Percentiles rank a stretch among this genome's conserved stretches.
Conservation (phyloP, 2,329 filamentous ascomycete species). For the Xylaria digitata region DNA sequence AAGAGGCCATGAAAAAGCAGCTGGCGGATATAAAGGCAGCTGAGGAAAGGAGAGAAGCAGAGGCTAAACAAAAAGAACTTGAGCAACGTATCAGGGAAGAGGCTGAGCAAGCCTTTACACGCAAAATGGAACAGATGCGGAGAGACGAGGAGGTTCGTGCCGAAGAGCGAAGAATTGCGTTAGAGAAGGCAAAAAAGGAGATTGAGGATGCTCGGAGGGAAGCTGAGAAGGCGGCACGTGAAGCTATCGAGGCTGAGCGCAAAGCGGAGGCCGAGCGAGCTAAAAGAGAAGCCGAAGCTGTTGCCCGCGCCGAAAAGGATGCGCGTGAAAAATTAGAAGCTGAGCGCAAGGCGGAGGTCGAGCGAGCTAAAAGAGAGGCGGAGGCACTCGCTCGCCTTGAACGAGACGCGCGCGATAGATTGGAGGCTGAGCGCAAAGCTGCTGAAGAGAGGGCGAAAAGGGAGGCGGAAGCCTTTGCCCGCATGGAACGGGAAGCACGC, state of each 20-base stretch:
- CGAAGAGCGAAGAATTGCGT: constrained; percentile 52
- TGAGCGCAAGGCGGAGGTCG: constrained; percentile 55
- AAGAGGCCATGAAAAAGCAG: constrained; percentile 70
- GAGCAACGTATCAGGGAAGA: constrained; percentile 60
- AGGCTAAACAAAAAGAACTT: constrained; percentile 57
- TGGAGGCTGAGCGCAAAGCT: constrained; percentile 50
- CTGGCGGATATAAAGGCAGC: constrained; percentile 63
- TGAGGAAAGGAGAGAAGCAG: constrained; percentile 59
- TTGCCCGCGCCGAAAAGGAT: constrained; percentile 51
- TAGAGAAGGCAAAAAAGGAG: constrained; percentile 59
- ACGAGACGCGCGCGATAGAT: constrained; percentile 50
- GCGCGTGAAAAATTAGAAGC: constrained; percentile 50
- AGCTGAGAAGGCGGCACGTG: constrained; percentile 57
- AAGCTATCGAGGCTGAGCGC: constrained; percentile 53
- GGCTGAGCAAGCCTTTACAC: constrained; percentile 58
- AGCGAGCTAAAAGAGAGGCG: constrained; percentile 45
- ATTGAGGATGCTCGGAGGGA: constrained; percentile 61
- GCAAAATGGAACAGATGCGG: constrained; percentile 56
- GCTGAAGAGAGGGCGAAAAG: constrained; percentile 53
- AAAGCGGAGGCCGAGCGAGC: constrained; percentile 56
- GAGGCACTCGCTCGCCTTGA: constrained; percentile 51
- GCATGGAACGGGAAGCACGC: constrained; percentile 52
- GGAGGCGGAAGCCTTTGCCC: constrained; percentile 46
- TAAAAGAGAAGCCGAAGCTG: constrained; percentile 43
- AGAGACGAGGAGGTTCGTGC: constrained; percentile 51